Conservation (phyloP, 495 filamentous ascomycete genomes). For the Xylaria flabelliformis region DNA sequence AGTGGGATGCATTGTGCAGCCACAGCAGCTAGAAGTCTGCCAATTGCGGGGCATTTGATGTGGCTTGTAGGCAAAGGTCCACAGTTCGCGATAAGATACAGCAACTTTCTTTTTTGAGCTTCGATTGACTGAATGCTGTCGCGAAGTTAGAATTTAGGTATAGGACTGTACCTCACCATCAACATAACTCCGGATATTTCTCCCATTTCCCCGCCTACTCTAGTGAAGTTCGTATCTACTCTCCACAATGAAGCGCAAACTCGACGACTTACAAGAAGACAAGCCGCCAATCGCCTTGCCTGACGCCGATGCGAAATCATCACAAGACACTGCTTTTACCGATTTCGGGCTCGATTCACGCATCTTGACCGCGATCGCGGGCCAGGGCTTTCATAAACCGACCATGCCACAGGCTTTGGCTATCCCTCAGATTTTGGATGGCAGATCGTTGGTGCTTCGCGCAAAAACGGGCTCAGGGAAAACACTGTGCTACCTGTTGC, state of each 20-base stretch:
- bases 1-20: neutral
- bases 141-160: neutral
- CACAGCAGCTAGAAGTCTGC: neutral
- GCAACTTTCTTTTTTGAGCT: conserved; percentile 18
- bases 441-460: conserved; percentile 87
- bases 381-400: conserved; percentile 81
- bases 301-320: conserved; percentile 20
- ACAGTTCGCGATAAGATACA: conserved; percentile 20
- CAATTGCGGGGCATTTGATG: conserved; percentile 1
- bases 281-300: conserved; percentile 14
- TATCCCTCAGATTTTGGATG: conserved; percentile 89
- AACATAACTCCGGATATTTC: neutral
- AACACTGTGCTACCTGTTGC: conserved; percentile 96
- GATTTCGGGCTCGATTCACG: conserved; percentile 79
- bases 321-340: conserved; percentile 51
- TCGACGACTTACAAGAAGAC: conserved; percentile 45
- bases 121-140: neutral
- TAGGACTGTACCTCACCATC: neutral
- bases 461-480: conserved; percentile 95
- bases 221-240: neutral
- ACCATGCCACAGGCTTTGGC: conserved; percentile 85
- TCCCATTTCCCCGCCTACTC: too few species aligned
- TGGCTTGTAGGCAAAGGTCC: neutral
- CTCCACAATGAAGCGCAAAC: conserved; percentile 59
- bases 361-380: conserved; percentile 82